These are phyloP conservation scores for Zygosaccharomyces pseudobailii DNA, from an alignment of 1,139 yeast species.

Conservation along the genomic window DNA sequence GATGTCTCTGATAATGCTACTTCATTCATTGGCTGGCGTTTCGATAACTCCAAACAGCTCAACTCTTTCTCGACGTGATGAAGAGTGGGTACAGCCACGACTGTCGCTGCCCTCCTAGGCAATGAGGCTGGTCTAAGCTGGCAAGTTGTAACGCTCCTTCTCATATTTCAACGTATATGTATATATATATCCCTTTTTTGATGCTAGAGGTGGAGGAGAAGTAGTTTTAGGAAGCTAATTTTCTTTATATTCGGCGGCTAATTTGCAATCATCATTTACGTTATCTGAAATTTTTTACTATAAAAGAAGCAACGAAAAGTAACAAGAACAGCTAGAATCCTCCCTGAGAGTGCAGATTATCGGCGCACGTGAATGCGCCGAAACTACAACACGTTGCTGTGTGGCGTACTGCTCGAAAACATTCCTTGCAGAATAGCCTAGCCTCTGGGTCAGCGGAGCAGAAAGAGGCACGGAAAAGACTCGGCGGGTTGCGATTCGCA, in stretches of 20 bases:
- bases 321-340: too few relatives aligned
- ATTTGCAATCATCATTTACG: neutral
- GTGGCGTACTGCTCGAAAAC: neutral
- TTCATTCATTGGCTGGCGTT: neutral
- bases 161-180: neutral
- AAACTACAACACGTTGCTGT: neutral
- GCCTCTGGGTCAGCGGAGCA: neutral
- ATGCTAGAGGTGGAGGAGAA: neutral
- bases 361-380: neutral
- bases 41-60: neutral
- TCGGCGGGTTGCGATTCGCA: too few relatives aligned
- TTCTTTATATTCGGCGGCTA: constrained; percentile 4
- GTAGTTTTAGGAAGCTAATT: neutral
- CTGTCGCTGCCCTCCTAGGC: constrained; percentile 7
- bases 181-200: neutral
- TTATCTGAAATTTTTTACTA: neutral
- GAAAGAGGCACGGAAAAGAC: neutral
- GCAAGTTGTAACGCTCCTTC: constrained; percentile 7
- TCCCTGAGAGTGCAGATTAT: neutral
- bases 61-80: constrained; percentile 2
- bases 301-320: neutral
- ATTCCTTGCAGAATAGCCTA: neutral
- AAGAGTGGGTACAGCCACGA: constrained; percentile 1
- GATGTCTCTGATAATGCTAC: neutral
- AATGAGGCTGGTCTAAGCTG: neutral